Evolutionary conservation across 2,329 filamentous ascomycete species (phyloP), one percentile per base, ranked within the genome.

Genomic region (Talaromyces rugulosus): DNA sequence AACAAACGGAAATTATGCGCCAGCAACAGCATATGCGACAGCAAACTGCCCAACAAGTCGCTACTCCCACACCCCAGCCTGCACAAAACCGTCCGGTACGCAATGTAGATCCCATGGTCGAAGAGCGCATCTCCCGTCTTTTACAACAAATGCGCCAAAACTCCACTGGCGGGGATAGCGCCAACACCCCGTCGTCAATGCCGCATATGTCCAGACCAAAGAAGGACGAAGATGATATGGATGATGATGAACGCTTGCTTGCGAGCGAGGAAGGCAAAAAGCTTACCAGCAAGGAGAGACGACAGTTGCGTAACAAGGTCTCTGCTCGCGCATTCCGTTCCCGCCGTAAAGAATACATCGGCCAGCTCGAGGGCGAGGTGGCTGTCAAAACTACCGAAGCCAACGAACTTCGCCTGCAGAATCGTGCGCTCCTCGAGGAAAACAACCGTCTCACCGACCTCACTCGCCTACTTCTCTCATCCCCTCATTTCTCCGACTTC

Each of bases 181-280:
- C 81, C 84, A 30, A 78, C 71, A 56, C 54, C 3, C 70, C 14
- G 69, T 74, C 54, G 68, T 42, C 50, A 7, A 75, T 88, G n/a
- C 82, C 87, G 61, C 89, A 91, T 73, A 85, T 92, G 68, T 82
- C 89, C 56, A 89, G 88, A 66, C 79, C 85, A 65, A 93, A 89
- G 83, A 98, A 98, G 83, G 92, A 97, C 52, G 93, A 98, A 71
- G 93, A 97, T 65, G 94, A 98, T 59, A 98, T 99, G 94, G 95
- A 99, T 69, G 94, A 97, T 76, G 95, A 98, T 70, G 95, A 98
- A 82, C 86, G 91, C 67, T 83, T 97, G 9, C 83, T 97, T 55
- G 92, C 92, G n/a, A 97, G 92, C 64, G 95, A 99, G 71, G 94
- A 97, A 79, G 95, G 94, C 71, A 99, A 99, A 88, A 97, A 97